Base-by-base conservation (phyloP, 495 filamentous ascomycete species). In the Lasiosphaeria hispida region DNA sequence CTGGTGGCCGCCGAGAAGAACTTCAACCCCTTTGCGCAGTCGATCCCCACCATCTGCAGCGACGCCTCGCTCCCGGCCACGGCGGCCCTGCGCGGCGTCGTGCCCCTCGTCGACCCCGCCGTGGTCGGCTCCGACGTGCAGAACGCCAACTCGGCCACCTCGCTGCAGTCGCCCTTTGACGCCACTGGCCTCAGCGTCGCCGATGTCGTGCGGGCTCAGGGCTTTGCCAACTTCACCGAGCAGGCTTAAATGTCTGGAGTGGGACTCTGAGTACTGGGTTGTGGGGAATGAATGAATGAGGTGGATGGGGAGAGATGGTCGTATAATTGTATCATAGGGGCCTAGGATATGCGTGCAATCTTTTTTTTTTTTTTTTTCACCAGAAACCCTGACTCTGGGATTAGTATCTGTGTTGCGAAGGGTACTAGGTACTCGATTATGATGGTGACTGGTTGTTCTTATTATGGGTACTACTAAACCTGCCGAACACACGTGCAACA, bases 1-100 rank as follows among this genome's bases (percentile, higher is more conserved):
- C 73, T 86, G 3, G 84, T 87, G 1, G 80, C 78, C n/a, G 82
- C 84, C 14, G 84, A 87, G 73, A 81, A 85, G 72, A 86, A 87
- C 79, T 82, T 82, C 74, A 87, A 87, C 71, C 80, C 81, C 14
- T 84, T 80, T 56, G 78, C 64, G n/a, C 75, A 80, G 53, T 63
- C 62, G n/a, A 70, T 80, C 15, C 84, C 83, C 39, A 79, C 74
- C 51, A 77, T 86, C 64, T 86, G 84, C 69, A 71, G 63, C 19
- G 80, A 87, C 57, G 64, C 81, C 8, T 68, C 72, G 15, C 78
- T 87, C 3, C 84, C 84, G 0, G 76, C 70, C 7, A 84, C 79
- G 10, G 59, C 64, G 18, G 78, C 70, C 39, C 75, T 87, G 34
- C 72, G 83, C 19, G 84, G 84, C 34, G 83, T 87, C 53, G 72